phyloP scores from a whole-genome alignment of 2,329 filamentous ascomycete genomes.

The Didymosphaeria variabile region DNA sequence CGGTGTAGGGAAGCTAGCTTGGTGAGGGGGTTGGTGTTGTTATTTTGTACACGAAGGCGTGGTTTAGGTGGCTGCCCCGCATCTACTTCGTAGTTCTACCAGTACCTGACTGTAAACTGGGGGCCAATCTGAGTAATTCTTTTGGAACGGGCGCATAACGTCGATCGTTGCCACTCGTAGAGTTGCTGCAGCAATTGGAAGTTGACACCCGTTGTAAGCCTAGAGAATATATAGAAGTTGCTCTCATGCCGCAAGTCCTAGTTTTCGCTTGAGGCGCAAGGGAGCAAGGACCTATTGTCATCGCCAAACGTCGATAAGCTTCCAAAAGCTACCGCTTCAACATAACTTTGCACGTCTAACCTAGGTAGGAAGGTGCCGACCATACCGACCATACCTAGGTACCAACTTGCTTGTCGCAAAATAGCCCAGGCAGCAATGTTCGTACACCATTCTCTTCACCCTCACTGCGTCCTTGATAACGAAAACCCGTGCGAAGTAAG shows the following conservation, averaged over 20 bases:
- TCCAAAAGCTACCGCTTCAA: not conserved
- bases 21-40: not conserved
- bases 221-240: too few relatives aligned
- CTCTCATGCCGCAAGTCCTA: too few relatives aligned
- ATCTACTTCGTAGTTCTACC: not conserved
- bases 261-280: too few relatives aligned
- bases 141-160: too few relatives aligned
- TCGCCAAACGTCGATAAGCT: not conserved
- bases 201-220: too few relatives aligned
- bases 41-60: not conserved
- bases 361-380: not conserved
- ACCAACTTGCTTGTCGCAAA: not conserved
- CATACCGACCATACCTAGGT: not conserved
- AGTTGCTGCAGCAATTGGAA: too few relatives aligned
- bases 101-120: not conserved
- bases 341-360: not conserved
- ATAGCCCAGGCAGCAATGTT: not conserved
- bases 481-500: too few relatives aligned
- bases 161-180: too few relatives aligned
- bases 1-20: slow-evolving; percentile 1
- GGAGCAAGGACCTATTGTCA: not conserved
- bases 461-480: not conserved
- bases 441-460: not conserved
- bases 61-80: not conserved
- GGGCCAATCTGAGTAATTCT: not conserved